Base-by-base conservation (phyloP, 2,329 filamentous ascomycete genomes). In the Nemania abortiva region DNA sequence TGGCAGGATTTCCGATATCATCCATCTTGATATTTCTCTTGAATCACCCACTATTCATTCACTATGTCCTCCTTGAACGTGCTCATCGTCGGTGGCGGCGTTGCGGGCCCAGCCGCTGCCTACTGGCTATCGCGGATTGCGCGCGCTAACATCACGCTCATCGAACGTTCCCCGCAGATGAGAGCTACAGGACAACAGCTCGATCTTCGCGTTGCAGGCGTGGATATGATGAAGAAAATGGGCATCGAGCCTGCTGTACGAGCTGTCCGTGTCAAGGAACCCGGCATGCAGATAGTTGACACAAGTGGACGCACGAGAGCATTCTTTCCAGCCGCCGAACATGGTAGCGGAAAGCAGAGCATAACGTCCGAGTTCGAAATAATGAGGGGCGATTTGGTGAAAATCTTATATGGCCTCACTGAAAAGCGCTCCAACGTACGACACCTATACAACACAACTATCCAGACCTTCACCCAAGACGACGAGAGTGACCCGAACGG, bases 131-230 rank as follows among this genome's bases (percentile, higher is more conserved):
- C 73, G 37, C 71, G 70, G 24, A 59, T 68, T 53, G 37, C 65
- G 1, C 50, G 58, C 13, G 71, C 74, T 73, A 70, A 61, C 63
- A 80, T 84, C 70, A 84, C 83, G 3, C 74, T 86, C 45, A 72
- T 85, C 18, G 84, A 85, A 65, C 81, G 82, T 20, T 80, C 80
- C 1, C 70, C 81, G 0, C 57, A 70, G 18, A 78, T 81, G 15
- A 78, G 82, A 13, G 76, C 75, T 3, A 80, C 80, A 27, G 84
- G 84, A 1, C 82, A 84, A 66, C 79, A 82, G 22, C 75, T 85
- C 49, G 84, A 86, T 69, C 79, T 85, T 3, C 82, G 83, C 31
- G 81, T 78, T 1, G 72, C 78, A 5, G 83, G 80, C 0, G 76
- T 84, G 18, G 75, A 81, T 6, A 76, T 84, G 13, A 81, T 85